These are phyloP conservation scores for Pseudoneurospora amorphoporcata DNA, from an alignment of 495 filamentous ascomycete species.

Conservation along the genomic window DNA sequence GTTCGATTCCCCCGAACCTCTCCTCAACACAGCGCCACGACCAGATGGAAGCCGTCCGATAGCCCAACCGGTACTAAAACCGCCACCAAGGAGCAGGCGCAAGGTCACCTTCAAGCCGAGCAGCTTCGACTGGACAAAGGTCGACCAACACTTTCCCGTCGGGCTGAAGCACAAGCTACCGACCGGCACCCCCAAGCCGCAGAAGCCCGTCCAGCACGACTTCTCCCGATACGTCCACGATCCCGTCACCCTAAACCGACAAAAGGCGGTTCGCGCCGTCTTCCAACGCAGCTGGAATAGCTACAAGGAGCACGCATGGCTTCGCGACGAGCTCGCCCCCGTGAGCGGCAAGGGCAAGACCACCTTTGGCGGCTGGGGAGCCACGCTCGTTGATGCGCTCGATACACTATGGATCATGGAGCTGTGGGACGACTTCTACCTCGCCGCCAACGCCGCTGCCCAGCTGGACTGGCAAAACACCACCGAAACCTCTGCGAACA, in stretches of 20 bases:
- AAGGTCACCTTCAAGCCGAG: constrained; percentile 13
- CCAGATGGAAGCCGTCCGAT: neutral
- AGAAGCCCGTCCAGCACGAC: constrained; percentile 57
- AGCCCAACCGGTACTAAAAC: neutral
- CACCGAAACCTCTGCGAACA: constrained; percentile 38
- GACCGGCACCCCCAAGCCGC: constrained; percentile 41
- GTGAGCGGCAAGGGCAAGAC: constrained; percentile 43
- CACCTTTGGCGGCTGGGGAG: constrained; percentile 73
- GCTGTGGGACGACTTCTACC: constrained; percentile 61
- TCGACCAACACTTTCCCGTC: constrained; percentile 51
- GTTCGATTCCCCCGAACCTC: neutral
- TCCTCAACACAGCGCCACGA: neutral
- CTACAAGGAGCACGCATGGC: constrained; percentile 68
- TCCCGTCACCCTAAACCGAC: constrained; percentile 39
- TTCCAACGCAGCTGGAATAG: constrained; percentile 67
- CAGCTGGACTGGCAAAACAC: constrained; percentile 68
- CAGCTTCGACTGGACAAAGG: constrained; percentile 46
- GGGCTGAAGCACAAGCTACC: constrained; percentile 53
- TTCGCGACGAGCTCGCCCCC: constrained; percentile 65
- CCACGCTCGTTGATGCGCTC: constrained; percentile 68
- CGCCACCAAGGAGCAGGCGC: neutral
- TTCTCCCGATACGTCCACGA: constrained; percentile 45
- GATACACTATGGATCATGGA: constrained; percentile 85
- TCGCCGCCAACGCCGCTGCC: constrained; percentile 55
- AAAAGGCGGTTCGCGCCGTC: constrained; percentile 49